phyloP scores from a whole-genome alignment of 257 asterid genomes.

The Solanum pennellii region DNA sequence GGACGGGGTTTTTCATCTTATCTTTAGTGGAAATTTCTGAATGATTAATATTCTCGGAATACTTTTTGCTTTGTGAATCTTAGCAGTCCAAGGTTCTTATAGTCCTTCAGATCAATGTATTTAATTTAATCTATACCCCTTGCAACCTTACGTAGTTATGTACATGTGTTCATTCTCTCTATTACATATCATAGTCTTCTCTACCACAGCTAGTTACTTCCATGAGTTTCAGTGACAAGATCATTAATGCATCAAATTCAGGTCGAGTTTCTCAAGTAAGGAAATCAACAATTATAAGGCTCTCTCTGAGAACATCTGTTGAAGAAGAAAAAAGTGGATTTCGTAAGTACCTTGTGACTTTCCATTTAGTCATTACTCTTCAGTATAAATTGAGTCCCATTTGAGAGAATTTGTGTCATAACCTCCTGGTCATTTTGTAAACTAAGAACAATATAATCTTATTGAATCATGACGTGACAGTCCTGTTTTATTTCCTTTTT shows the following conservation, averaged over 20 bases:
- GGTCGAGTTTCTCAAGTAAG: conserved; percentile 43
- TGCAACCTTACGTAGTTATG: background rate
- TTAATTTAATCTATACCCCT: background rate
- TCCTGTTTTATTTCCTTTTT: background rate
- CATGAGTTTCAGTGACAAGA: conserved; percentile 62
- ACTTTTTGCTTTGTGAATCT: background rate
- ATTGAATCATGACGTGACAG: background rate
- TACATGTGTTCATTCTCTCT: background rate
- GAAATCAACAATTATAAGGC: conserved; percentile 73
- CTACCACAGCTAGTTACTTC: conserved; percentile 63
- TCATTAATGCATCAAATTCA: conserved; percentile 20
- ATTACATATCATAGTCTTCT: conserved; percentile 20
- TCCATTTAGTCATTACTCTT: background rate
- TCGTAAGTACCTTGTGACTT: conserved; percentile 27
- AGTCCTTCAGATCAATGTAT: background rate
- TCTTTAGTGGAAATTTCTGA: background rate
- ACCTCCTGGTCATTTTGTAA: background rate
- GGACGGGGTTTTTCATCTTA: background rate
- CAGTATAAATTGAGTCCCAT: background rate
- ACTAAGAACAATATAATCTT: background rate
- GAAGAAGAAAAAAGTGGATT: conserved; percentile 45
- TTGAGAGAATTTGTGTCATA: background rate
- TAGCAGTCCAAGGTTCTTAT: background rate
- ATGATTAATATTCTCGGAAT: background rate
- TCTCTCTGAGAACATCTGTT: conserved; percentile 66